Evolutionary conservation across 305 asterid genomes (phyloP).

Genomic region (Fraxinus sp.): DNA sequence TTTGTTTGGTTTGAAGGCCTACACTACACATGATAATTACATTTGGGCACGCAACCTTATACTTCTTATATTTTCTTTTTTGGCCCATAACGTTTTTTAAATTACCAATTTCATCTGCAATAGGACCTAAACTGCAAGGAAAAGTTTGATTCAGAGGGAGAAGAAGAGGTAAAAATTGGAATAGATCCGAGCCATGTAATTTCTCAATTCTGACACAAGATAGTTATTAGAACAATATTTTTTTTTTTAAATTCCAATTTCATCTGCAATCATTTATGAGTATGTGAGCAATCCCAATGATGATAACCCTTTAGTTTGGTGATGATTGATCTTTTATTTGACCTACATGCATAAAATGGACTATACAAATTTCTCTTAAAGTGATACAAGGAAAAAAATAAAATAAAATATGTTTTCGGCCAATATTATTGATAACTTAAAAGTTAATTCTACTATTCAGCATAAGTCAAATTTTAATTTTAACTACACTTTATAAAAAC

Average conservation of each 20-base stretch:
- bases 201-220: no score
- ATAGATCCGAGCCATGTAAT: no score
- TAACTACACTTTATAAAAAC: no score
- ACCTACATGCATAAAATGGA: neutral
- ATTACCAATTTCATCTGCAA: neutral
- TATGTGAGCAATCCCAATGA: neutral
- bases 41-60: neutral
- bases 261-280: neutral
- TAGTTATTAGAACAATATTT: no score
- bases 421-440: no score
- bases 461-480: no score
- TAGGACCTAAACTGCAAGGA: neutral
- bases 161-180: no score
- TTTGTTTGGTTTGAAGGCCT: neutral
- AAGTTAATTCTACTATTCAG: neutral
- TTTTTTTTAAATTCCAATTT: neutral
- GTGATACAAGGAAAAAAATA: neutral
- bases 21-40: neutral
- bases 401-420: no score
- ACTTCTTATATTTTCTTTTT: neutral
- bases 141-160: no score
- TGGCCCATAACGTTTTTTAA: neutral
- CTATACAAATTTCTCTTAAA: neutral
- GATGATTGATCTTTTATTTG: neutral
- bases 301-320: neutral